Percentiles rank a stretch among this genome's conserved stretches.
These are phyloP conservation scores for Russula earlei DNA, from an alignment of 768 basidiomycete genomes.

Conservation along the genomic window DNA sequence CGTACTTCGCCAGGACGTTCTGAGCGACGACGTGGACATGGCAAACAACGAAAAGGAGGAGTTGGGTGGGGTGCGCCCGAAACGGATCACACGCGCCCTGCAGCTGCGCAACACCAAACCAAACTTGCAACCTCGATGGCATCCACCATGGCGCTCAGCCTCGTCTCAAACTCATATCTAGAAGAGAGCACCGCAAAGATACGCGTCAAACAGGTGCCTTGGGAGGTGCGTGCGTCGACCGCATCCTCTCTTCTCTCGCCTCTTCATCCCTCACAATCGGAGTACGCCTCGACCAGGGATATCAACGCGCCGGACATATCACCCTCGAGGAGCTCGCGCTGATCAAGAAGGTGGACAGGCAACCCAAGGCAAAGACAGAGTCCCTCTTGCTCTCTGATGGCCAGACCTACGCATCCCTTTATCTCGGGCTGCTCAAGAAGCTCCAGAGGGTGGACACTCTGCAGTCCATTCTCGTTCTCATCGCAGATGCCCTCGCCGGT, in stretches of 20 bases:
- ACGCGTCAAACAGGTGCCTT: slow-evolving; percentile 83
- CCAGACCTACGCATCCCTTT: slow-evolving; percentile 74
- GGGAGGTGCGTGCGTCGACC: slow-evolving; percentile 60
- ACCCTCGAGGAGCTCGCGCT: slow-evolving; percentile 78
- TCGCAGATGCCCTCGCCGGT: slow-evolving; percentile 85
- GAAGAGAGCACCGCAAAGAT: slow-evolving; percentile 86
- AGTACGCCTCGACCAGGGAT: slow-evolving; percentile 51
- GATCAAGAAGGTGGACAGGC: slow-evolving; percentile 86
- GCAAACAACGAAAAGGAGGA: no score
- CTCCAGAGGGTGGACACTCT: slow-evolving; percentile 79
- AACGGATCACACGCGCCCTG: background rate
- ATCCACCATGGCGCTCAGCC: slow-evolving; percentile 55
- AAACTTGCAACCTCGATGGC: no score
- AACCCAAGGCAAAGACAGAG: slow-evolving; percentile 63
- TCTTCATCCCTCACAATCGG: background rate
- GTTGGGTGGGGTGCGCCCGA: background rate
- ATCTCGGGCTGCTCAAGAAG: slow-evolving; percentile 82
- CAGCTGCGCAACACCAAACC: background rate
- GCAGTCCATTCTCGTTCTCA: slow-evolving; percentile 77
- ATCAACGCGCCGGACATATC: slow-evolving; percentile 88
- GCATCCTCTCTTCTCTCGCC: no score
- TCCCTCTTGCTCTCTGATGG: slow-evolving; percentile 77
- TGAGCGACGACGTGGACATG: background rate
- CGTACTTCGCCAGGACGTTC: background rate
- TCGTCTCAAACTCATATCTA: slow-evolving; percentile 75